Conservation (phyloP, 2,329 filamentous ascomycete species). For the Colletotrichum sp. region DNA sequence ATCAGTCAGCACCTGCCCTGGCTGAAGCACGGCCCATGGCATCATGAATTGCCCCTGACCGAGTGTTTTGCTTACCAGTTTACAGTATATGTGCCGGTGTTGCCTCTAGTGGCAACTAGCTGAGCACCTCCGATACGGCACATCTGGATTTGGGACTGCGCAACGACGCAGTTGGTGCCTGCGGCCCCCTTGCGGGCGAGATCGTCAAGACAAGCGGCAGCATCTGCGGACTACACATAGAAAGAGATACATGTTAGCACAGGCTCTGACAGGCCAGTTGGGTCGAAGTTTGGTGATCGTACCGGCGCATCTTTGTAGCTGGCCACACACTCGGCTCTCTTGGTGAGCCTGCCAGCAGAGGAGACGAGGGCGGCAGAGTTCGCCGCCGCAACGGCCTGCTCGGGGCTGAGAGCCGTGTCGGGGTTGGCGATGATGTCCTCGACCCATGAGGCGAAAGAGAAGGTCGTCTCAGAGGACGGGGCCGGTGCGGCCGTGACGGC, state of each 20-base stretch:
- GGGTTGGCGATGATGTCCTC: conserved; percentile 6
- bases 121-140: neutral
- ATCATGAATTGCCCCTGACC: neutral
- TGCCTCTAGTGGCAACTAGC: fast-evolving
- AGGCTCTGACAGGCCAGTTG: fast-evolving
- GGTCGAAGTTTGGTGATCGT: too few species aligned
- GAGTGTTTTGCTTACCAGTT: neutral
- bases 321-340: neutral
- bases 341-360: neutral
- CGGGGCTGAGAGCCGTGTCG: neutral
- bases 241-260: neutral
- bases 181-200: neutral
- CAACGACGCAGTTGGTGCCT: neutral
- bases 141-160: neutral
- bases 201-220: neutral
- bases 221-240: neutral
- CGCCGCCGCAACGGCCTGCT: neutral
- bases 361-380: neutral
- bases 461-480: neutral
- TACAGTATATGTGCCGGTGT: neutral
- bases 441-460: conserved; percentile 6
- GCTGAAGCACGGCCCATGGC: fast-evolving
- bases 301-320: neutral
- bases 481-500: neutral
- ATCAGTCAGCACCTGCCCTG: neutral